A percentile compares a stretch with the other conserved stretches of the same genome.
Evolutionary conservation across 345 rosid genomes (phyloP).

Genomic region (Clarkia xantiana): DNA sequence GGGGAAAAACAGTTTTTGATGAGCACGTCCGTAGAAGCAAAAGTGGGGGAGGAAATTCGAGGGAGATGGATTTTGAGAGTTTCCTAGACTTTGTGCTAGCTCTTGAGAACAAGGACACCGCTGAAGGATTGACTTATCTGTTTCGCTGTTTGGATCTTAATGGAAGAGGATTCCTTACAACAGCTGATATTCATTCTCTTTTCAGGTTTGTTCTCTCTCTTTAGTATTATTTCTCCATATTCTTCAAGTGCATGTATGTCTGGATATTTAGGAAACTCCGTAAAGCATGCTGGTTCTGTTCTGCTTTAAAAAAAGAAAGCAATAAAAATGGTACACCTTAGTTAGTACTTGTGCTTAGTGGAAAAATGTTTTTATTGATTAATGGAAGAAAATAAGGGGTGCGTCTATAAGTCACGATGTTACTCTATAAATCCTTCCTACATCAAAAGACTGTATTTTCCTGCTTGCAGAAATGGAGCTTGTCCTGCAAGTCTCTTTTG

Average conservation of each 20-base stretch:
- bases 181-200: conserved; percentile 95
- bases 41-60: conserved; percentile 40
- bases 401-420: conserved; percentile 69
- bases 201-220: conserved; percentile 48
- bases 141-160: conserved; percentile 88
- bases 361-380: not conserved
- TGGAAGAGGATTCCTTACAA: conserved; percentile 82
- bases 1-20: conserved; percentile 49
- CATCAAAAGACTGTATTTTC: conserved; percentile 51
- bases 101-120: conserved; percentile 90
- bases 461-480: conserved; percentile 61
- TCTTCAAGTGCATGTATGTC: not conserved
- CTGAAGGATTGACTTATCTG: conserved; percentile 87
- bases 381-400: conserved; percentile 93
- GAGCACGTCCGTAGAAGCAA: conserved; percentile 89
- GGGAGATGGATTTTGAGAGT: conserved; percentile 96
- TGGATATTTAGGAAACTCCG: too few species aligned
- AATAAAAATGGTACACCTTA: too few species aligned
- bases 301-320: too few species aligned
- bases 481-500: conserved; percentile 60
- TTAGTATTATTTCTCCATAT: not conserved
- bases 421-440: conserved; percentile 96
- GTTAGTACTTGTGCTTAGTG: too few species aligned
- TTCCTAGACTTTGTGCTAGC: conserved; percentile 94
- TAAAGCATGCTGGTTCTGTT: too few species aligned